Evolutionary conservation across 2,329 filamentous ascomycete genomes (phyloP).

Genomic region (Penicillium sp.): DNA sequence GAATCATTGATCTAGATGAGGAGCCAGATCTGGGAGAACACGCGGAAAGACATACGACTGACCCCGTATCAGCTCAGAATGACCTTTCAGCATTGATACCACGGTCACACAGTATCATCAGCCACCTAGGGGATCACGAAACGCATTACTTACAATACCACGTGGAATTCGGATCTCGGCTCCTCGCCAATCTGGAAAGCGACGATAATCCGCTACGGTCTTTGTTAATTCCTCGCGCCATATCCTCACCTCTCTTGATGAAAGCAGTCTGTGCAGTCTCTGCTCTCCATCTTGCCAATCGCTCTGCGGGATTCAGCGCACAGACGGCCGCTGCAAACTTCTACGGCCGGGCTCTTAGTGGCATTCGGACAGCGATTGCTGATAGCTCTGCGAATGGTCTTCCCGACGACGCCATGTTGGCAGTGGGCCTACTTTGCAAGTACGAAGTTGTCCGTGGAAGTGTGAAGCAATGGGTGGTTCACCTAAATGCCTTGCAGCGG

Average conservation of each 20-base stretch:
- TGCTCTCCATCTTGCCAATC: slow-evolving; percentile 42
- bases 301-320: slow-evolving; percentile 26
- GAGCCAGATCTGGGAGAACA: neutral
- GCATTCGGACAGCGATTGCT: slow-evolving; percentile 33
- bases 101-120: slow-evolving; percentile 24
- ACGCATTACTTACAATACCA: slow-evolving; percentile 45
- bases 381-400: slow-evolving; percentile 19
- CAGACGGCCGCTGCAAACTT: slow-evolving; percentile 37
- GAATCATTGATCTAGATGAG: slow-evolving; percentile 1
- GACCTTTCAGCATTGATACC: slow-evolving; percentile 14
- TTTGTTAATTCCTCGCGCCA: slow-evolving; percentile 40
- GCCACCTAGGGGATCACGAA: slow-evolving; percentile 35
- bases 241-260: slow-evolving; percentile 41
- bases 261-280: slow-evolving; percentile 44
- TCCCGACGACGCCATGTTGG: slow-evolving; percentile 38
- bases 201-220: slow-evolving; percentile 41
- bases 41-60: neutral
- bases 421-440: slow-evolving; percentile 43
- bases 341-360: slow-evolving; percentile 39
- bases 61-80: neutral
- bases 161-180: slow-evolving; percentile 38
- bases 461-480: slow-evolving; percentile 44
- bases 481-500: slow-evolving; percentile 39
- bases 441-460: slow-evolving; percentile 45
- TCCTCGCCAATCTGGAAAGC: slow-evolving; percentile 42